Percentiles rank a stretch among this genome's conserved stretches.
These are phyloP conservation scores for Entomophthora muscae DNA, from an alignment of 371 early-diverging fungal genomes.

Conservation along the genomic window DNA sequence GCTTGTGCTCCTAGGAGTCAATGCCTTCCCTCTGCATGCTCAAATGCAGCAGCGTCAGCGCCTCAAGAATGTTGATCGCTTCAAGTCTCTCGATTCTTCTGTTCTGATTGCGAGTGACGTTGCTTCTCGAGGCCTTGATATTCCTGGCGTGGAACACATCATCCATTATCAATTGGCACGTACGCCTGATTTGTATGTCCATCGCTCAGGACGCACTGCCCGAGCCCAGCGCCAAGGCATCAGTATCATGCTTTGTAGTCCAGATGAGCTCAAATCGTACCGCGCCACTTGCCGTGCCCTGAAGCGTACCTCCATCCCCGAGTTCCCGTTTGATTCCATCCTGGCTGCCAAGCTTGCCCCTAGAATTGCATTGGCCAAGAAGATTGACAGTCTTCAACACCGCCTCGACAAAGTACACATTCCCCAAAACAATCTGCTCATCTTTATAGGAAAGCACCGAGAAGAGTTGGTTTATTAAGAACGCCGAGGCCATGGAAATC, in stretches of 20 bases:
- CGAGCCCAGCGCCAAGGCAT: slow-evolving; percentile 71
- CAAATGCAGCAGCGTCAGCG: slow-evolving; percentile 92
- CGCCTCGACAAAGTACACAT: slow-evolving; percentile 33
- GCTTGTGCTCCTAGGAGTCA: slow-evolving; percentile 44
- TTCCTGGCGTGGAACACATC: slow-evolving; percentile 62
- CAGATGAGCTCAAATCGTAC: slow-evolving; percentile 64
- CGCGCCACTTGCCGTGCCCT: slow-evolving; percentile 56
- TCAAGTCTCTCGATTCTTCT: slow-evolving; percentile 43
- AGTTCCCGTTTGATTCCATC: slow-evolving; percentile 46
- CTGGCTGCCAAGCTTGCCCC: slow-evolving; percentile 41
- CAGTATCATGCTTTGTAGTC: slow-evolving; percentile 56
- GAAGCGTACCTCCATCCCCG: slow-evolving; percentile 39
- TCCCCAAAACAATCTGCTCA: not conserved
- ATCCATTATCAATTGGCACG: slow-evolving; percentile 80
- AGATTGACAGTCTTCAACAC: slow-evolving; percentile 67
- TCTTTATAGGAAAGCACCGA: not conserved
- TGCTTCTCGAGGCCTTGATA: slow-evolving; percentile 81
- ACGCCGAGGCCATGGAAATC: slow-evolving; percentile 71
- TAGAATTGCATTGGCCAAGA: slow-evolving; percentile 50
- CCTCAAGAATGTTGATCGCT: slow-evolving; percentile 75
- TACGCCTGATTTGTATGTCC: slow-evolving; percentile 68
- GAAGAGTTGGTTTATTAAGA: slow-evolving; percentile 66
- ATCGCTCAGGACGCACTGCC: slow-evolving; percentile 81
- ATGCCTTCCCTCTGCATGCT: slow-evolving; percentile 65
- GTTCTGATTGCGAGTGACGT: slow-evolving; percentile 82